A percentile compares a stretch with the other conserved stretches of the same genome.
These are phyloP conservation scores for Harringtonia aguacate DNA, from an alignment of 2,329 filamentous ascomycete species.

Conservation along the genomic window DNA sequence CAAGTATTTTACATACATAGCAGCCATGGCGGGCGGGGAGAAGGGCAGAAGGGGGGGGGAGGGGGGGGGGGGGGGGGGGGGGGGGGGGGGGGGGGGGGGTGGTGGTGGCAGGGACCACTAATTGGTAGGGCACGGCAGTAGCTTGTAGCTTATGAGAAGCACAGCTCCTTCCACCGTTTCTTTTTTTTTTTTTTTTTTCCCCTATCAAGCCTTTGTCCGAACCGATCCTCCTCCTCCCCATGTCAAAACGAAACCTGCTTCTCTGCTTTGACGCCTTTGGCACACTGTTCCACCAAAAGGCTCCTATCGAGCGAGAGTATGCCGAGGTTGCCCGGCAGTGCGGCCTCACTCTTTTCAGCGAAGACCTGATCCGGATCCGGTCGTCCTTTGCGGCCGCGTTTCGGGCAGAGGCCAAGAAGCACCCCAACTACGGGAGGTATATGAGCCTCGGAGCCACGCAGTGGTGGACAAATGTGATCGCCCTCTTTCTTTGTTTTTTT, in stretches of 20 bases:
- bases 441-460: slow-evolving; percentile 36
- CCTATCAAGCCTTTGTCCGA: neutral
- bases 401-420: slow-evolving; percentile 28
- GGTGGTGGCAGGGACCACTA: too few species aligned
- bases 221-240: neutral
- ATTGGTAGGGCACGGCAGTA: too few species aligned
- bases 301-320: slow-evolving; percentile 43
- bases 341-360: slow-evolving; percentile 32
- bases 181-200: too few species aligned
- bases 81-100: too few species aligned
- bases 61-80: too few species aligned
- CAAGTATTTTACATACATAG: too few species aligned
- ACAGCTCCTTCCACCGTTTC: too few species aligned
- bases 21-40: too few species aligned
- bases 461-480: slow-evolving; percentile 48
- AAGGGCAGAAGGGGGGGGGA: too few species aligned
- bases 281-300: slow-evolving; percentile 46
- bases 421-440: slow-evolving; percentile 50
- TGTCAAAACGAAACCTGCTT: slow-evolving; percentile 32
- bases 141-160: too few species aligned
- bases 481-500: too few species aligned
- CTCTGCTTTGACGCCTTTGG: slow-evolving; percentile 55
- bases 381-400: slow-evolving; percentile 30
- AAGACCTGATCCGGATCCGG: slow-evolving; percentile 28
- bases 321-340: slow-evolving; percentile 35